Evolutionary conservation across 2,329 filamentous ascomycete genomes (phyloP), one percentile per base, ranked within the genome.

Genomic region (Amauroascus verrucosus): DNA sequence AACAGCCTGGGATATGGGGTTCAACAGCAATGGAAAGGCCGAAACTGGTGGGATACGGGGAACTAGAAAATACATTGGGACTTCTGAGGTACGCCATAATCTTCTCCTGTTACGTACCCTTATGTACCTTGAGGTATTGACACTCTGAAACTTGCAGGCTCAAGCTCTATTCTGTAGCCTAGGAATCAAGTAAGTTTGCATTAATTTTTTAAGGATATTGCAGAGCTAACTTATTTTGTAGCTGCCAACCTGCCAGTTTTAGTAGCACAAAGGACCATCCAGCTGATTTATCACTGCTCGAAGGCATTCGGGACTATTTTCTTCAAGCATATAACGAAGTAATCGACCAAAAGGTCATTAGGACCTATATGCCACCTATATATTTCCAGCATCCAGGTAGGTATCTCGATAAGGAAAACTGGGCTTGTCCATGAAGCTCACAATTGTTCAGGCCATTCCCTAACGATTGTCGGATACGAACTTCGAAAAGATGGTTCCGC

Each of bases 51-150:
- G 89, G 0, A 86, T 97, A 58, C 81, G 75, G 58, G 84, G 84
- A n/a, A 95, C 90, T 0, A 81, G 93, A 56, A 97, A 96, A 67
- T 97, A 93, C 64, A 97, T 97, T 61, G 91, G 91, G 14, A 96
- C 91, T 1, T 83, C 88, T 7, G 91, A 97, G 75, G 86, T 87
- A 73, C 60, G 65, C 28, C 13, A 37, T n/a, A 9, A 22, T 43
- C 14, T 26, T n/a, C n/a, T n/a, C n/a, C n/a, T n/a, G n/a, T n/a
- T 8, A 6, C 3, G 7, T n/a, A 33, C 26, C 14, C 4, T 33
- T 3, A 43, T 26, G 26, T 24, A 6, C n/a, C 22, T 40, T 24
- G 1, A 6, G 32, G 37, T 53, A 30, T 22, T 41, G 24, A 51
- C 22, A 6, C 22, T 4, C n/a, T 24, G n/a, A n/a, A 13, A 20